Percentiles rank a stretch among this genome's conserved stretches.
These are phyloP conservation scores for Aureobasidium sp. DNA, from an alignment of 2,329 filamentous ascomycete genomes.

Conservation along the genomic window DNA sequence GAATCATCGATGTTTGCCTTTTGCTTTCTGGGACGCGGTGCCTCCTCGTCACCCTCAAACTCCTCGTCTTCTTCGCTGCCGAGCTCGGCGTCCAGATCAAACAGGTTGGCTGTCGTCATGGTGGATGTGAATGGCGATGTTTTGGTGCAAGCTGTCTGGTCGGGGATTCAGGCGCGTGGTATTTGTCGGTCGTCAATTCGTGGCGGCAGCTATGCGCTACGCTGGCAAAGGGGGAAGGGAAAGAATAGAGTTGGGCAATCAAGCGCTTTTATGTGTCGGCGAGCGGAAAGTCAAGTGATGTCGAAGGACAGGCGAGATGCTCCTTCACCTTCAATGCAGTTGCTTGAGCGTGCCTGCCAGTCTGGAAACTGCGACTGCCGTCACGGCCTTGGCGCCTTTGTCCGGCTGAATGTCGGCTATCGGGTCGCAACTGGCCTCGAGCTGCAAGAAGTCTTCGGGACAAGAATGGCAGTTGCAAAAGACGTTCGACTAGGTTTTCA, in stretches of 20 bases:
- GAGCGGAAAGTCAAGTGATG: background rate
- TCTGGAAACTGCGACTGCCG: conserved; percentile 10
- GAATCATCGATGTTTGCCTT: conserved; percentile 62
- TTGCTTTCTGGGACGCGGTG: conserved; percentile 34
- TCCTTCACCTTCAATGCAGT: background rate
- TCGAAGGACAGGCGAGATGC: background rate
- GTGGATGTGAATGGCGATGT: background rate
- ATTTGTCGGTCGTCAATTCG: background rate
- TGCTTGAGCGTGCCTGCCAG: background rate
- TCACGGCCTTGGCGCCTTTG: conserved; percentile 6
- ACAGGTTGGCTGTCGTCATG: conserved; percentile 48
- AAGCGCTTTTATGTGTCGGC: background rate
- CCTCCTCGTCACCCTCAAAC: conserved; percentile 60
- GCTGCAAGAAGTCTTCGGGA: background rate
- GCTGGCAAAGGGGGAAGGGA: background rate
- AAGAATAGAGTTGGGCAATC: background rate
- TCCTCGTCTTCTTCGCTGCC: conserved; percentile 78
- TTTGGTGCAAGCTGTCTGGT: conserved; percentile 5
- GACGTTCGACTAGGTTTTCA: background rate
- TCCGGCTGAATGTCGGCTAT: background rate
- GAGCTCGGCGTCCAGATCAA: conserved; percentile 79
- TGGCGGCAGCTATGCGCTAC: background rate
- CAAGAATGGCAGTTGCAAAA: background rate
- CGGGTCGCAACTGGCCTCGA: background rate
- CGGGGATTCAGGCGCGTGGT: background rate